phyloP scores from a whole-genome alignment of 2,329 filamentous ascomycete genomes.

The Massarina eburnea region DNA sequence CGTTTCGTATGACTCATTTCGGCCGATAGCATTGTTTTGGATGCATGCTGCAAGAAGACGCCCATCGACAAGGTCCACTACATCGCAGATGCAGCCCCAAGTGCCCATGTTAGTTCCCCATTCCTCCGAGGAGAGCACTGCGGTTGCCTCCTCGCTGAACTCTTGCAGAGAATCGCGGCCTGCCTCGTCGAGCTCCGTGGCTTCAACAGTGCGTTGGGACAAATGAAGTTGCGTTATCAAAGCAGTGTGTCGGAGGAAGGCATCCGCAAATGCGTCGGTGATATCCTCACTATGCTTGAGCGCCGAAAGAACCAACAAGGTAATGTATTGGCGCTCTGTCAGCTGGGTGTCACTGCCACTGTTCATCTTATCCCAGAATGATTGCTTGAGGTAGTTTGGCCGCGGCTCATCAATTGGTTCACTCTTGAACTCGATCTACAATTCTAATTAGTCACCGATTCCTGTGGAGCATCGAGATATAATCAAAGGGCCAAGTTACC shows the following conservation, averaged over 20 bases:
- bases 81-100: slow-evolving; percentile 43
- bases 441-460: background rate
- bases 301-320: slow-evolving; percentile 35
- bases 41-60: slow-evolving; percentile 41
- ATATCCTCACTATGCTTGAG: slow-evolving; percentile 32
- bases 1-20: slow-evolving; percentile 19
- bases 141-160: slow-evolving; percentile 43
- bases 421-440: slow-evolving; percentile 4
- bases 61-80: slow-evolving; percentile 60
- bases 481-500: slow-evolving; percentile 6
- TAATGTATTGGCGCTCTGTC: slow-evolving; percentile 40
- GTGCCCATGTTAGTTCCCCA: slow-evolving; percentile 38
- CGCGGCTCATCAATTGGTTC: slow-evolving; percentile 7
- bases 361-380: slow-evolving; percentile 7
- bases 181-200: slow-evolving; percentile 35
- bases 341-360: slow-evolving; percentile 22
- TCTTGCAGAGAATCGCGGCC: slow-evolving; percentile 36
- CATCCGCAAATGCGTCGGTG: slow-evolving; percentile 35
- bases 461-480: background rate
- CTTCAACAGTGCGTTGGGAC: slow-evolving; percentile 39
- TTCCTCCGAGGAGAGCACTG: slow-evolving; percentile 39
- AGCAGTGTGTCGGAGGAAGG: slow-evolving; percentile 48
- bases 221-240: slow-evolving; percentile 47
- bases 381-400: slow-evolving; percentile 7
- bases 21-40: slow-evolving; percentile 16